A percentile compares a stretch with the other conserved stretches of the same genome.
Evolutionary conservation across 2,329 filamentous ascomycete genomes (phyloP).

Genomic region (Fusarium sulawesiense): DNA sequence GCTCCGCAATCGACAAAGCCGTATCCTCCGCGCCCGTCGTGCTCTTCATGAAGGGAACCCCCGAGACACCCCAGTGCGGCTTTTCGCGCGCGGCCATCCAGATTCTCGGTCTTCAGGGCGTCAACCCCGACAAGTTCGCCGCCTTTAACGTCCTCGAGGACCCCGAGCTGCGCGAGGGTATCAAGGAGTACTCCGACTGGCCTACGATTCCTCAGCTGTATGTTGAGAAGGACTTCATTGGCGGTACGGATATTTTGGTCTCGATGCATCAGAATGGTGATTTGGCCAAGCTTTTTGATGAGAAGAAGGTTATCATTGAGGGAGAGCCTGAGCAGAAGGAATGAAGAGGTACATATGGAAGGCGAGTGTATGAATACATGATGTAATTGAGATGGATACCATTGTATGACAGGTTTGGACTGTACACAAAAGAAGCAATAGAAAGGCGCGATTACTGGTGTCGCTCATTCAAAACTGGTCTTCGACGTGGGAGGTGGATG

Average conservation of each 20-base stretch:
- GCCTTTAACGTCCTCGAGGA: slow-evolving; percentile 98
- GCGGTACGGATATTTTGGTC: slow-evolving; percentile 96
- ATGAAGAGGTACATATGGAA: slow-evolving; percentile 23
- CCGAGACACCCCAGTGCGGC: slow-evolving; percentile 94
- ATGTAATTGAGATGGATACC: slow-evolving; percentile 46
- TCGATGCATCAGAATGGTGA: slow-evolving; percentile 98
- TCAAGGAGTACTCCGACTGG: slow-evolving; percentile 99
- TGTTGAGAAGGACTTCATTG: slow-evolving; percentile 93
- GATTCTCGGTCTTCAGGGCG: slow-evolving; percentile 92
- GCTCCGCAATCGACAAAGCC: slow-evolving; percentile 88
- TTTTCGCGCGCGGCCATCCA: slow-evolving; percentile 96
- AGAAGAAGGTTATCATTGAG: slow-evolving; percentile 84
- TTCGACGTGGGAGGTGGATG: background rate
- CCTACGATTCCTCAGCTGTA: slow-evolving; percentile 98
- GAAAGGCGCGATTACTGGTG: slow-evolving; percentile 16
- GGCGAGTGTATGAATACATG: slow-evolving; percentile 44
- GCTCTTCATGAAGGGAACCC: slow-evolving; percentile 99
- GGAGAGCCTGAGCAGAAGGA: slow-evolving; percentile 55
- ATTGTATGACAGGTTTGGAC: slow-evolving; percentile 40
- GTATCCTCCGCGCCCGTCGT: slow-evolving; percentile 90
- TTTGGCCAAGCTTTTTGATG: slow-evolving; percentile 88
- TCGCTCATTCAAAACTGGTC: background rate
- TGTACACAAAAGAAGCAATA: slow-evolving; percentile 43
- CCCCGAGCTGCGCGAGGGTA: slow-evolving; percentile 84
- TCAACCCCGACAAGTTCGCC: slow-evolving; percentile 95